Percentiles rank a stretch among this genome's conserved stretches.
These are phyloP conservation scores for Didymella arachidicola DNA, from an alignment of 2,329 filamentous ascomycete species.

Conservation along the genomic window DNA sequence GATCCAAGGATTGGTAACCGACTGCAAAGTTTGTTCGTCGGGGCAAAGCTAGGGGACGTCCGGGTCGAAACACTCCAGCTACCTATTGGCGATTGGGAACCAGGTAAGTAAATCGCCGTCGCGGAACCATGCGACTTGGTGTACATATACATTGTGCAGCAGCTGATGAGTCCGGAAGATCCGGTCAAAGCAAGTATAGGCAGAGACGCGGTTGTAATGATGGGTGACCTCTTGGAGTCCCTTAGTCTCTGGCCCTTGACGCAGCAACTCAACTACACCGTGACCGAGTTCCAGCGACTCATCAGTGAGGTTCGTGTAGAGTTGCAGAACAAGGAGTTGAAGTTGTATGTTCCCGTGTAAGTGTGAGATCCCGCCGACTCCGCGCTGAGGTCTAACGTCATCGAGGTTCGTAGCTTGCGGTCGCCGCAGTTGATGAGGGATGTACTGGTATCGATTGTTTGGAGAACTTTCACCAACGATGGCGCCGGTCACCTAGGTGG, in stretches of 20 bases:
- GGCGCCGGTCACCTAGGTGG: not conserved
- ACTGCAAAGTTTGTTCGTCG: conserved; percentile 39
- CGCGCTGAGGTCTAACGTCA: conserved; percentile 21
- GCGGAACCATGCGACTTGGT: not conserved
- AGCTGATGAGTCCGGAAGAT: conserved; percentile 31
- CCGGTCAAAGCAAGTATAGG: conserved; percentile 41
- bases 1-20: conserved; percentile 46
- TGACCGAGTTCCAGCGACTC: conserved; percentile 40
- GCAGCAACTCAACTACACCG: conserved; percentile 42
- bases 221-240: conserved; percentile 49
- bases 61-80: conserved; percentile 39
- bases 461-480: not conserved
- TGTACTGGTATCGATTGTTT: not conserved
- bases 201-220: conserved; percentile 35
- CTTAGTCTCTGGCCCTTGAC: conserved; percentile 50
- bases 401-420: conserved; percentile 45
- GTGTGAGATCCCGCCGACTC: conserved; percentile 10
- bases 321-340: conserved; percentile 39
- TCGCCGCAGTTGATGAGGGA: conserved; percentile 29
- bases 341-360: conserved; percentile 50
- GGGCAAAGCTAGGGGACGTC: conserved; percentile 45
- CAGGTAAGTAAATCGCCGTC: conserved; percentile 31
- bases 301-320: conserved; percentile 42
- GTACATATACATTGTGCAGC: not conserved
- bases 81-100: conserved; percentile 50